A percentile compares a stretch with the other conserved stretches of the same genome.
These are phyloP conservation scores for Nasturtium officinale DNA, from an alignment of 345 rosid genomes.

Conservation along the genomic window DNA sequence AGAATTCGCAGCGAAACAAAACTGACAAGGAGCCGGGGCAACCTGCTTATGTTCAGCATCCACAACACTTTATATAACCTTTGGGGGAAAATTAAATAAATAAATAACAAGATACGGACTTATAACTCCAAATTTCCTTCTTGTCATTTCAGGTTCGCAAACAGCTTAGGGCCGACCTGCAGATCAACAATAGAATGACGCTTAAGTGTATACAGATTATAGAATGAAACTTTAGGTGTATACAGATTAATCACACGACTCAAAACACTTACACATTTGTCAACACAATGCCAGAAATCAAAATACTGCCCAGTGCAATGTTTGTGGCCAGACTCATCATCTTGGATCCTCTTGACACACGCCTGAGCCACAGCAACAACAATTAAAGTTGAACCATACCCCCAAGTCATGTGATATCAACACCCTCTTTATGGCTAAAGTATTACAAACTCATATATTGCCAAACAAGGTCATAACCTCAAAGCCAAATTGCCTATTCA, in stretches of 20 bases:
- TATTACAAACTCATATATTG: neutral
- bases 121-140: neutral
- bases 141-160: slow-evolving; percentile 55
- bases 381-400: neutral
- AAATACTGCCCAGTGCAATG: slow-evolving; percentile 92
- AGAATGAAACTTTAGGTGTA: neutral
- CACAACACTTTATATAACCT: slow-evolving; percentile 7
- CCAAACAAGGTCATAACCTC: slow-evolving; percentile 1
- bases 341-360: slow-evolving; percentile 82
- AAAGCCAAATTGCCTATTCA: slow-evolving; percentile 12
- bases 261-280: slow-evolving; percentile 72
- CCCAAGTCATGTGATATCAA: neutral
- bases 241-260: neutral
- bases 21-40: neutral
- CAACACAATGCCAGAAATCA: slow-evolving; percentile 75
- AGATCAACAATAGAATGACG: neutral
- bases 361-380: slow-evolving; percentile 50
- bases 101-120: neutral
- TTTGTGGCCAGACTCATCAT: slow-evolving; percentile 73
- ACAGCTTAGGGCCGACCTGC: slow-evolving; percentile 67
- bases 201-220: neutral
- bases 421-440: neutral
- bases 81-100: neutral
- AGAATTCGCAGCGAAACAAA: too few species aligned
- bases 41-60: slow-evolving; percentile 2